phyloP scores from a whole-genome alignment of 1,139 yeast species.

The Nakaseomyces glabratus region DNA sequence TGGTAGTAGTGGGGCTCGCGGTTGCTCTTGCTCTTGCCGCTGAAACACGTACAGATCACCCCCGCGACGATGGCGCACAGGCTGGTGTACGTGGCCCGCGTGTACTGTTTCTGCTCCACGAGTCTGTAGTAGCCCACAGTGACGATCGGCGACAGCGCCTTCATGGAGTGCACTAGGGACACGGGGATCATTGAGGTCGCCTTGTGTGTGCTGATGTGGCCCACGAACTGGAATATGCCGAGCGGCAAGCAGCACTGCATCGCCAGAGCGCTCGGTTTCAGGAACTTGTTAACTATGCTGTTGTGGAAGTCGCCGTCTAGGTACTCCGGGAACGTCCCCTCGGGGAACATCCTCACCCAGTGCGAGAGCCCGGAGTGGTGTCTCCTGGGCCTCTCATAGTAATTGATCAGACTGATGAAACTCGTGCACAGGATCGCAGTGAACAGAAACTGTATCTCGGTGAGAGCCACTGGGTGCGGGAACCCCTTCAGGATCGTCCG shows the following conservation, averaged over 20 bases:
- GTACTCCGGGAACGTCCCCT: slow-evolving; percentile 47
- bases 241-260: slow-evolving; percentile 72
- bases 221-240: slow-evolving; percentile 87
- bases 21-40: slow-evolving; percentile 29
- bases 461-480: slow-evolving; percentile 72
- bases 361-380: slow-evolving; percentile 11
- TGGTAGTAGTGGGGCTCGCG: slow-evolving; percentile 33
- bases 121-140: slow-evolving; percentile 75
- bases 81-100: slow-evolving; percentile 61
- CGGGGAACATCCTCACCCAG: slow-evolving; percentile 38
- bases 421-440: slow-evolving; percentile 48
- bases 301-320: slow-evolving; percentile 25
- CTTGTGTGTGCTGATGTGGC: slow-evolving; percentile 82
- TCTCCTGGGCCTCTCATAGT: slow-evolving; percentile 19
- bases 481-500: slow-evolving; percentile 63
- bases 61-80: slow-evolving; percentile 70
- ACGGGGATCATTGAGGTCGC: slow-evolving; percentile 86
- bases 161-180: slow-evolving; percentile 83
- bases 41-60: slow-evolving; percentile 70
- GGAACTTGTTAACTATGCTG: slow-evolving; percentile 27
- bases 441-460: slow-evolving; percentile 73
- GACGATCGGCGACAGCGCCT: slow-evolving; percentile 78
- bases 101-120: slow-evolving; percentile 49
- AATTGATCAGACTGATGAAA: slow-evolving; percentile 20
- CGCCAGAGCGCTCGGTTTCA: slow-evolving; percentile 31